These are phyloP conservation scores for Amanita thiersii DNA, from an alignment of 768 basidiomycete genomes.

Conservation along the genomic window DNA sequence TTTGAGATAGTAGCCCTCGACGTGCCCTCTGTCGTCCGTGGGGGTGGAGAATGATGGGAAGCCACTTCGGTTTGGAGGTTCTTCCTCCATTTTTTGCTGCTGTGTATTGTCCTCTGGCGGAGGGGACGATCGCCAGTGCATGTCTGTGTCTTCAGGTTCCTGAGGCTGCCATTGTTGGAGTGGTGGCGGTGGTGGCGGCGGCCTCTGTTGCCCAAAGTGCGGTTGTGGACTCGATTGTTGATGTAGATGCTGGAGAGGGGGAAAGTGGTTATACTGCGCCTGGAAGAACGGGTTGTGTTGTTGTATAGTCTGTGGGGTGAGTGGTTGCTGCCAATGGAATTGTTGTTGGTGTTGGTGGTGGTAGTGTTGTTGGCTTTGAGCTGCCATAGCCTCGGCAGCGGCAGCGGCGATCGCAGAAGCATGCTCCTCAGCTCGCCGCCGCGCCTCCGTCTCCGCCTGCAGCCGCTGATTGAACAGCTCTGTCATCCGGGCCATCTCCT, in stretches of 20 bases:
- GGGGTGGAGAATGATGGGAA: conserved; percentile 7
- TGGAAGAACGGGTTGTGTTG: too few relatives aligned
- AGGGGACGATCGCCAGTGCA: too few relatives aligned
- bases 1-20: conserved; percentile 23
- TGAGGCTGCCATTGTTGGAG: too few relatives aligned
- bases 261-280: too few relatives aligned
- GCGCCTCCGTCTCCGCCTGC: conserved; percentile 3
- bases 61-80: conserved; percentile 3
- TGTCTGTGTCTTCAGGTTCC: too few relatives aligned
- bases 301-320: too few relatives aligned
- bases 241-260: too few relatives aligned
- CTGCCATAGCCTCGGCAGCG: neutral
- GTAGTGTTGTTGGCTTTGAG: too few relatives aligned
- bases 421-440: conserved; percentile 4
- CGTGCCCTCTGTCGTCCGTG: conserved; percentile 10
- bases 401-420: neutral
- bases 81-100: neutral
- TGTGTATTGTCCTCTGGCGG: too few relatives aligned
- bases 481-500: neutral
- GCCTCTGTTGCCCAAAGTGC: neutral
- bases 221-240: neutral
- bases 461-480: conserved; percentile 1
- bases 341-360: too few relatives aligned
- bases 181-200: neutral
- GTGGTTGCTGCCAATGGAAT: too few relatives aligned